Conservation (phyloP, 148 eudicot species). For the Limonium bicolor region DNA sequence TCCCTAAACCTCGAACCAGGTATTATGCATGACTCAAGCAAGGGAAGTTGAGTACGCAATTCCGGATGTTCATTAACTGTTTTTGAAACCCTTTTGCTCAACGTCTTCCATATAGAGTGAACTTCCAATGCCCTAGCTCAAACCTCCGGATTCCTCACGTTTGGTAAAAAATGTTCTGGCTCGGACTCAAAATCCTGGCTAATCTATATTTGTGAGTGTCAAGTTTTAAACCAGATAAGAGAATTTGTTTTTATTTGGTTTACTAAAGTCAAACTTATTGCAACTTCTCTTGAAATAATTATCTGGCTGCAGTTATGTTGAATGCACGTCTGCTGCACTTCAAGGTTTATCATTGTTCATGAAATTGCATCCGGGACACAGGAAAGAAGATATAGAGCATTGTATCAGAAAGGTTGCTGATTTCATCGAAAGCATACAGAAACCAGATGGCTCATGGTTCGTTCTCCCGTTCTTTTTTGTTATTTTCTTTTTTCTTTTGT, state of each 20-base stretch:
- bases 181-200: constrained; percentile 44
- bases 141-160: too few relatives aligned
- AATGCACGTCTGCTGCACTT: constrained; percentile 92
- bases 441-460: constrained; percentile 89
- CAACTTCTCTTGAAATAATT: constrained; percentile 4
- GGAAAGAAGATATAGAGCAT: constrained; percentile 52
- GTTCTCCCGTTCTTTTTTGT: constrained; percentile 23
- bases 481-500: too few relatives aligned
- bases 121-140: too few relatives aligned
- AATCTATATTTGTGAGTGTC: too few relatives aligned
- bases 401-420: constrained; percentile 49
- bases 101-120: too few relatives aligned
- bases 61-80: constrained; percentile 33
- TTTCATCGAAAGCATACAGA: constrained; percentile 73
- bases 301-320: constrained; percentile 54
- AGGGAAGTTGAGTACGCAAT: too few relatives aligned
- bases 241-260: too few relatives aligned
- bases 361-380: constrained; percentile 70
- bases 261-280: too few relatives aligned
- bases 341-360: constrained; percentile 73
- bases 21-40: constrained; percentile 41
- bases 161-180: constrained; percentile 43
- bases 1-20: too few relatives aligned
- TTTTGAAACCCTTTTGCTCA: constrained; percentile 39
- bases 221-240: too few relatives aligned